Evolutionary conservation across 2,329 filamentous ascomycete genomes (phyloP), one percentile per base, ranked within the genome.

Genomic region (Curvularia sp.): DNA sequence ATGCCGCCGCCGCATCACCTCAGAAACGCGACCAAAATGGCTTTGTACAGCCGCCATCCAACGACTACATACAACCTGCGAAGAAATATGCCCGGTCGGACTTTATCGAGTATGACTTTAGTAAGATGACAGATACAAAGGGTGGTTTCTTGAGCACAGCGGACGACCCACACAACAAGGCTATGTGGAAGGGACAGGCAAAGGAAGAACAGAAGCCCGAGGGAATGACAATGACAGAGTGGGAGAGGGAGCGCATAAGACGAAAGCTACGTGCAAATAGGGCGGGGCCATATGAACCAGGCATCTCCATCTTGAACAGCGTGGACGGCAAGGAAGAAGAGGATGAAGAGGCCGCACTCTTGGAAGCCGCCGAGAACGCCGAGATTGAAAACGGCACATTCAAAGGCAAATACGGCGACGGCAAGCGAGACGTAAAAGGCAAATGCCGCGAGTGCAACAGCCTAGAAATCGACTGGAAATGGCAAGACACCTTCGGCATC

Each of bases 41-140:
- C 49, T 76, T 77, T 61, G 70, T 71, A 50, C 70, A 69, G 54
- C 75, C 76, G 1, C 66, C 69, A 2, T 68, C 72, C 10, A 79
- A 84, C 63, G 81, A 82, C 15, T 81, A 75, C 60, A 88, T 96
- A 49, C 88, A 88, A 55, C 89, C 94, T 0, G 91, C 92, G 39
- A 86, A 88, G 71, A 97, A 96, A 72, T 97, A 98, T 67, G 88
- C 91, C 60, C 94, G 95, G 48, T 73, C 70, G 7, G 74, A 75
- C 76, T 98, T 90, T 75, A 93, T 99, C 72, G 95, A 99, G 74
- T 98, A 97, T 80, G 95, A 99, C 77, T 95, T 99, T 79, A 94
- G 91, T 74, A 90, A 94, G 79, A 98, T 99, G 93, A 96, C 90
- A 6, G 95, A 99, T 76, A 98, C 94, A 0, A 97, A 97, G 74